Evolutionary conservation across 495 filamentous ascomycete species (phyloP).

Genomic region (Acidiella bohemica): DNA sequence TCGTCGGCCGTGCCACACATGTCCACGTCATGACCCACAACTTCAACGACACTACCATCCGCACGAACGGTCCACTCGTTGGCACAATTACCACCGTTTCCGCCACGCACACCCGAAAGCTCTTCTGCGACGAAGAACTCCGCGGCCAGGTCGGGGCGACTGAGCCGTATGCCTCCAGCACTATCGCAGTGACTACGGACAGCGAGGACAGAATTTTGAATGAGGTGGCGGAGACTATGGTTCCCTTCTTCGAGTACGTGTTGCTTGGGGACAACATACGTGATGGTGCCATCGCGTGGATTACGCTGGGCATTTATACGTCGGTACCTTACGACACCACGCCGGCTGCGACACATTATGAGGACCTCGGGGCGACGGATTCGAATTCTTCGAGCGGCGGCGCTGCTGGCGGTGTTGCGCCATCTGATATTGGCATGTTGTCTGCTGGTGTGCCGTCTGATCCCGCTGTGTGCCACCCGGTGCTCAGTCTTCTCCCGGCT

Average conservation of each 20-base stretch:
- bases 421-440: no score
- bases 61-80: conserved; percentile 32
- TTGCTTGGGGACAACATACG: conserved; percentile 36
- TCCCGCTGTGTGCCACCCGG: no score
- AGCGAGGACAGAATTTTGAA: conserved; percentile 38
- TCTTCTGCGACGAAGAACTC: conserved; percentile 51
- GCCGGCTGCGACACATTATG: not conserved
- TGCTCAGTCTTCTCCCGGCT: no score
- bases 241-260: conserved; percentile 45
- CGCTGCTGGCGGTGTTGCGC: not conserved
- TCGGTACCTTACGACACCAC: conserved; percentile 21
- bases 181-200: conserved; percentile 38
- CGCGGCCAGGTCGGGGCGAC: conserved; percentile 41
- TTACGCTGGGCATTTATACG: conserved; percentile 45
- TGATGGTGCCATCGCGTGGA: conserved; percentile 44
- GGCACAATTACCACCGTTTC: not conserved
- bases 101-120: conserved; percentile 42
- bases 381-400: not conserved
- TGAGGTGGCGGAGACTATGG: conserved; percentile 35
- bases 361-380: not conserved
- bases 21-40: conserved; percentile 33
- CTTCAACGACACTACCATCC: conserved; percentile 6
- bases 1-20: conserved; percentile 45
- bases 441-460: no score
- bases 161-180: conserved; percentile 44